These are phyloP conservation scores for Candida stauntonica DNA, from an alignment of 805 yeast genomes.

Conservation along the genomic window DNA sequence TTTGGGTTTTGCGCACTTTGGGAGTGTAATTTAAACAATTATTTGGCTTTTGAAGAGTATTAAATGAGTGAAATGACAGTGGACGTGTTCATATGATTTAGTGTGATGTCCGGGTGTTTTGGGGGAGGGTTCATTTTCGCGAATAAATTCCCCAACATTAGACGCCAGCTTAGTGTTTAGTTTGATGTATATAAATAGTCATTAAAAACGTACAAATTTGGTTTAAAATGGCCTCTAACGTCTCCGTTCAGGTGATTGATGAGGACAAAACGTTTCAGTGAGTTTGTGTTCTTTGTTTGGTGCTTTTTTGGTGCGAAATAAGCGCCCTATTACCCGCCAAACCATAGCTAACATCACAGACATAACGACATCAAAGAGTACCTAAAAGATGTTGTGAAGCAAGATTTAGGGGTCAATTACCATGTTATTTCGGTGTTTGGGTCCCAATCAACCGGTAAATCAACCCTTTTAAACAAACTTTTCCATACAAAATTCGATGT, in stretches of 20 bases:
- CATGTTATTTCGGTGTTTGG: constrained; percentile 96
- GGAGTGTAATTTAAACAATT: background rate
- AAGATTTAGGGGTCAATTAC: constrained; percentile 61
- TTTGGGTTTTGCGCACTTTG: too few relatives aligned
- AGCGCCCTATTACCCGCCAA: too few relatives aligned
- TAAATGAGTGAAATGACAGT: too few relatives aligned
- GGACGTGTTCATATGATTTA: too few relatives aligned
- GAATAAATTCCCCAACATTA: too few relatives aligned
- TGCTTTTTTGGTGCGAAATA: background rate
- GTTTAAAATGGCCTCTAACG: constrained; percentile 13
- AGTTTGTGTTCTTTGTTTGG: constrained; percentile 1
- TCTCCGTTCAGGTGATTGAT: constrained; percentile 48
- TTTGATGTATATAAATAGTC: too few relatives aligned
- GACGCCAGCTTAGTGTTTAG: too few relatives aligned
- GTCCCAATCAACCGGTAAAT: constrained; percentile 94
- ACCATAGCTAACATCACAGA: constrained; percentile 4
- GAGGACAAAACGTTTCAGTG: constrained; percentile 46
- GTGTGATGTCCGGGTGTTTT: too few relatives aligned
- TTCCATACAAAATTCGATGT: constrained; percentile 89
- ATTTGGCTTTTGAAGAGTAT: too few relatives aligned
- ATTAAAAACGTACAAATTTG: too few relatives aligned
- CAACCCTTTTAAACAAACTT: constrained; percentile 80
- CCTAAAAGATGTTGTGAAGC: constrained; percentile 33
- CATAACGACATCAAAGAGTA: constrained; percentile 16
- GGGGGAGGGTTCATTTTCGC: too few relatives aligned